These are phyloP conservation scores for Aspergillus ruber DNA, from an alignment of 2,329 filamentous ascomycete genomes.

Conservation along the genomic window DNA sequence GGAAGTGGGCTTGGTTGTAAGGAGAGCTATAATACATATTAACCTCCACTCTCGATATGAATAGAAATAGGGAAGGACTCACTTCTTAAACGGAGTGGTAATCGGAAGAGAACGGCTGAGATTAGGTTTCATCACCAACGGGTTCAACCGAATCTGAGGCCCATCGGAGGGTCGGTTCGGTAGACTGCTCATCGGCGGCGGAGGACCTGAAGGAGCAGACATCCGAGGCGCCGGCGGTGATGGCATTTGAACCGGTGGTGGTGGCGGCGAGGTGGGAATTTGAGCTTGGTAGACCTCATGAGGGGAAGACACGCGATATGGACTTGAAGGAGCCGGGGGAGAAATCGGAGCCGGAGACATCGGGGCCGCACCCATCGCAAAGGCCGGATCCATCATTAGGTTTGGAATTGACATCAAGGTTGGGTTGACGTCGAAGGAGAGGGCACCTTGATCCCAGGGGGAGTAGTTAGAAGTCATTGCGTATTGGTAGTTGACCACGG, in stretches of 20 bases:
- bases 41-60: no score
- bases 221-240: conserved; percentile 18
- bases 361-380: conserved; percentile 21
- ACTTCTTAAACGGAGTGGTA: conserved; percentile 39
- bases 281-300: conserved; percentile 30
- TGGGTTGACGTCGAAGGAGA: conserved; percentile 36
- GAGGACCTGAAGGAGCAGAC: conserved; percentile 22
- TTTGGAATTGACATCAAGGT: conserved; percentile 36
- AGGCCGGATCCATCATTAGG: conserved; percentile 32
- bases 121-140: conserved; percentile 35
- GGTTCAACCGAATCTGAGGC: conserved; percentile 37
- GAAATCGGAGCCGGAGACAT: conserved; percentile 16
- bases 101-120: conserved; percentile 35
- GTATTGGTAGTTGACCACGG: conserved; percentile 37
- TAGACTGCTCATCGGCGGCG: conserved; percentile 28
- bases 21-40: conserved; percentile 28
- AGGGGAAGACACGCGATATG: conserved; percentile 25
- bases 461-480: conserved; percentile 33
- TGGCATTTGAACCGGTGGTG: conserved; percentile 23
- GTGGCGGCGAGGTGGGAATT: conserved; percentile 20
- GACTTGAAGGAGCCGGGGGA: conserved; percentile 16
- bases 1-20: conserved; percentile 42
- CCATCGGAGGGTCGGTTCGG: conserved; percentile 30
- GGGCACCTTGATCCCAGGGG: conserved; percentile 31
- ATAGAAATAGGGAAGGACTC: no score